Base-by-base conservation (phyloP, 192 early-diverging fungal genomes). In the Coemansia sp. region DNA sequence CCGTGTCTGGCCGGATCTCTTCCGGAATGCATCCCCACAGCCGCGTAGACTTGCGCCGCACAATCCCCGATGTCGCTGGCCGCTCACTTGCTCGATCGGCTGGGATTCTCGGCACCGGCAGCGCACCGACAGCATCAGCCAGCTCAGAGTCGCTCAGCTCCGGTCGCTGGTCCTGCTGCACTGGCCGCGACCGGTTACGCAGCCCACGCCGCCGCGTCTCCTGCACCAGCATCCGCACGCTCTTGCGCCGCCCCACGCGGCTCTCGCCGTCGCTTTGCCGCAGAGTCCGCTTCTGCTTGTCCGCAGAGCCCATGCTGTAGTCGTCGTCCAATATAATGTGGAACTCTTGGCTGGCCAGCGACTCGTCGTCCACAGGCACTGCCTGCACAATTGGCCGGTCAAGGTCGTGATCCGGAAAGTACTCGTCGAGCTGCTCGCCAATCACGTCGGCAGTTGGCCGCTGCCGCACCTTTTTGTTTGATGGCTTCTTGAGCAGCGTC, bases 341-440 rank as follows among this genome's bases (percentile, higher is more conserved):
- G 37, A 73, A 70, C 67, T 81, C 69, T 0, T 50, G 55, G 22
- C 50, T 62, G 51, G 74, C 67, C 41, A 72, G 32, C 65, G 56
- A 22, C 8, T 58, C 75, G 15, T 49, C 65, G 24, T 67, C 67
- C 6, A 77, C 59, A 0, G 71, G 64, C 45, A 82, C 67, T 5
- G 73, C 55, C 66, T 87, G 86, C 15, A 87, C 78, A 53, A 90
- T 89, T n/a, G 84, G 86, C 49, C 83, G 77, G 61, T 92, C 90
- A 49, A 92, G 67, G 59, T 92, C 88, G 48, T 90, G 87, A n/a
- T 77, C 85, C 23, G 88, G 89, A 63, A 92, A 88, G 62, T 86
- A 92, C 63, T 84, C 75, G 41, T 88, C 88, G 54, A 90, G 74
- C 58, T 90, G 83, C 49, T 88, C 83, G 22, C 81, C 83, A 52